Evolutionary conservation across 2,329 filamentous ascomycete genomes (phyloP).

Genomic region (Arachnomyces sp.): DNA sequence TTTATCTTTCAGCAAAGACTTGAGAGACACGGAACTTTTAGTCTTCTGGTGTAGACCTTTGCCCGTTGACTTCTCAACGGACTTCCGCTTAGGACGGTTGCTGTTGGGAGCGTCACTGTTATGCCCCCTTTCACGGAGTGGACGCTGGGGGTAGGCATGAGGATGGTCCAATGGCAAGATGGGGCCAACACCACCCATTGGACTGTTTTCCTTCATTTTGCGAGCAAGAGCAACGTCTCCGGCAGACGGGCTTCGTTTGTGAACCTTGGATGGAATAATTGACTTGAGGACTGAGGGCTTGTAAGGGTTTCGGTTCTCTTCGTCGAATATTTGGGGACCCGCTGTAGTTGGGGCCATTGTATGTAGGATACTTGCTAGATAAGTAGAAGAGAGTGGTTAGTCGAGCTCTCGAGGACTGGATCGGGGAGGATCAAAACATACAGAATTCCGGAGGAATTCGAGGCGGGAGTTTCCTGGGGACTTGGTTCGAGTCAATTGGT

Average conservation of each 20-base stretch:
- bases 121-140: constrained; percentile 31
- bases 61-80: constrained; percentile 29
- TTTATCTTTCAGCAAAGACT: constrained; percentile 39
- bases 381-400: too few species aligned
- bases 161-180: constrained; percentile 45
- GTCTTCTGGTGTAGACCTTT: constrained; percentile 44
- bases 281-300: constrained; percentile 44
- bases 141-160: constrained; percentile 28
- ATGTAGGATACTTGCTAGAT: too few species aligned
- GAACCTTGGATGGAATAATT: constrained; percentile 43
- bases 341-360: constrained; percentile 27
- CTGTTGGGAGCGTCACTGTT: constrained; percentile 26
- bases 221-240: constrained; percentile 17
- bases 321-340: constrained; percentile 29
- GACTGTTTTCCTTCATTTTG: too few species aligned
- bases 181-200: too few species aligned
- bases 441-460: too few species aligned
- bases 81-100: constrained; percentile 25
- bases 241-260: constrained; percentile 41
- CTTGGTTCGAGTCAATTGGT: too few species aligned
- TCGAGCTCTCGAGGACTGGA: too few species aligned
- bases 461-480: too few species aligned
- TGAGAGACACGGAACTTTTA: constrained; percentile 46
- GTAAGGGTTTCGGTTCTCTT: constrained; percentile 25
- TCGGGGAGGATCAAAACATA: too few species aligned